Percentiles rank a stretch among this genome's conserved stretches.
Conservation (phyloP, 768 basidiomycete genomes). For the Rossbeevera mucosa region DNA sequence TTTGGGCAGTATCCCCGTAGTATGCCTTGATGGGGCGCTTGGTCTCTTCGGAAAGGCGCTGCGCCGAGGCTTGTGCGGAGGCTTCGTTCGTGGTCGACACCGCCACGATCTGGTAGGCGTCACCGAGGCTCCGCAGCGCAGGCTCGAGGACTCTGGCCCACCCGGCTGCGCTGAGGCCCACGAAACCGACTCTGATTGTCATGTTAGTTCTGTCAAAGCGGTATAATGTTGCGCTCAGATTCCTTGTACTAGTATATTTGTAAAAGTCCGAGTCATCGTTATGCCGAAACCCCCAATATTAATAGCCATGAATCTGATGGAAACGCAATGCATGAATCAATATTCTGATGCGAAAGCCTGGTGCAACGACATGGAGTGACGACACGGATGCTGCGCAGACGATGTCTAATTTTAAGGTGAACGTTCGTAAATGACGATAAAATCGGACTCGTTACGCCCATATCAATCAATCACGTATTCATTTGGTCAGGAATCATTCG, state of each 20-base stretch:
- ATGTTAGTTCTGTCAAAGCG: neutral
- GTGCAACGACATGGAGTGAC: neutral
- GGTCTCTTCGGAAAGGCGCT: slow-evolving; percentile 5
- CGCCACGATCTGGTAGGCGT: slow-evolving; percentile 10
- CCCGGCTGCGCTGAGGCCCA: slow-evolving; percentile 5
- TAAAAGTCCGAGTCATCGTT: neutral
- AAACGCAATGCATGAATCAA: neutral
- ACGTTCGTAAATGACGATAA: too few species aligned
- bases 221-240: neutral
- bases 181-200: slow-evolving; percentile 8
- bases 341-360: neutral
- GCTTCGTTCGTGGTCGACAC: slow-evolving; percentile 9
- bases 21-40: slow-evolving; percentile 7
- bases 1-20: slow-evolving; percentile 10
- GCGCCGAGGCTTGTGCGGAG: slow-evolving; percentile 6
- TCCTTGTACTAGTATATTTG: neutral
- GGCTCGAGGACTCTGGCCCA: slow-evolving; percentile 10
- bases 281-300: too few species aligned
- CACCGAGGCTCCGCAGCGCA: slow-evolving; percentile 5
- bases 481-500: neutral
- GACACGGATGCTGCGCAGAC: too few species aligned
- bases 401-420: too few species aligned
- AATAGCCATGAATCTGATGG: neutral
- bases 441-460: too few species aligned
- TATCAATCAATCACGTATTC: too few species aligned